Conservation (phyloP, 306 rosid genomes). For the Elaeagnus macrophylla region DNA sequence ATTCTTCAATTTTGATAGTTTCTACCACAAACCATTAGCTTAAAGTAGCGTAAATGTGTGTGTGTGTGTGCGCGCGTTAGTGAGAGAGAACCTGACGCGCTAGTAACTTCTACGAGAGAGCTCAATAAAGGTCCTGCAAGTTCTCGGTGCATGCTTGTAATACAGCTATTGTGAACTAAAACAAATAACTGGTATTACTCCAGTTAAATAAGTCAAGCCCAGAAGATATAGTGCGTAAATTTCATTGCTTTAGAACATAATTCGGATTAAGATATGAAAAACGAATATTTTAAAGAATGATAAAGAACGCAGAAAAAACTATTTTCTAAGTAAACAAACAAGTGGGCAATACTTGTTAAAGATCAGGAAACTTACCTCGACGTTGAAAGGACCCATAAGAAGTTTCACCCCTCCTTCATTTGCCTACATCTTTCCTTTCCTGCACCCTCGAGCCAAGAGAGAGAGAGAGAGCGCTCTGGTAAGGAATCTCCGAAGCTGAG, state of each 20-base stretch:
- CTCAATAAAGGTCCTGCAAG: conserved; percentile 88
- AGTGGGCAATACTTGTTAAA: background rate
- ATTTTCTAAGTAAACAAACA: too few relatives aligned
- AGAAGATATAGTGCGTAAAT: background rate
- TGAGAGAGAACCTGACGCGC: too few relatives aligned
- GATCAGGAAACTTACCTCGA: conserved; percentile 44
- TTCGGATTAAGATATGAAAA: too few relatives aligned
- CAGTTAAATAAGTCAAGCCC: too few relatives aligned
- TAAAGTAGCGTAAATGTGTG: too few relatives aligned
- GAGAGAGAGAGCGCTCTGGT: background rate
- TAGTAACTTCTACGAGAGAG: conserved; percentile 79
- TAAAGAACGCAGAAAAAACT: too few relatives aligned
- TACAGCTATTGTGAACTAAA: conserved; percentile 39
- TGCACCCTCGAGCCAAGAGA: background rate
- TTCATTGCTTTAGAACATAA: too few relatives aligned
- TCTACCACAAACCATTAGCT: background rate
- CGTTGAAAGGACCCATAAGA: conserved; percentile 81
- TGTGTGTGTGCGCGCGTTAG: too few relatives aligned
- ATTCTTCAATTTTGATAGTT: background rate
- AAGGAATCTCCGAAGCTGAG: too few relatives aligned
- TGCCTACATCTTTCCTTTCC: conserved; percentile 63
- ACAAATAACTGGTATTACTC: too few relatives aligned
- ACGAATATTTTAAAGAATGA: too few relatives aligned
- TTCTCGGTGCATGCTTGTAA: conserved; percentile 89
- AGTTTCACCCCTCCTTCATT: conserved; percentile 84